Conservation (phyloP, 352 stramenopile species). For the Pythium brachiatum region DNA sequence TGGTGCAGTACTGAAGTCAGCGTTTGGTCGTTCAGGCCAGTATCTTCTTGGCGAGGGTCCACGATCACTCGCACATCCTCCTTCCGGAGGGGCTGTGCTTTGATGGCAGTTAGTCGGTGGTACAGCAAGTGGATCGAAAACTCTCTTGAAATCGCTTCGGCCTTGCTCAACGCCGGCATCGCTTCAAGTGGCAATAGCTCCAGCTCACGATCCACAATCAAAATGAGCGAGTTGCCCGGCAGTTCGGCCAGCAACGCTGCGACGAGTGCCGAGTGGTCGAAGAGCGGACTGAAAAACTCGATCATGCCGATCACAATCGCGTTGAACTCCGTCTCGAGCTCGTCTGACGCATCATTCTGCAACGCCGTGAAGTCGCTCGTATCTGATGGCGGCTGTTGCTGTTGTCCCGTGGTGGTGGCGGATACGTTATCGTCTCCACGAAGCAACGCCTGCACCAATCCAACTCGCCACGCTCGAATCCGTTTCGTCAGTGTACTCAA, state of each 20-base stretch:
- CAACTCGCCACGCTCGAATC: constrained; percentile 38
- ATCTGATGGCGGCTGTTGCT: constrained; percentile 7
- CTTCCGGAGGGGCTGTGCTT: constrained; percentile 47
- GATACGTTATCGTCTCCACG: constrained; percentile 30
- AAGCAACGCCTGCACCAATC: constrained; percentile 37
- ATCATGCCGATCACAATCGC: constrained; percentile 42
- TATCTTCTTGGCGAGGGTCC: constrained; percentile 60
- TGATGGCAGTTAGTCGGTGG: constrained; percentile 45
- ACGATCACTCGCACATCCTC: constrained; percentile 66
- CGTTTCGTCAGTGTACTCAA: constrained; percentile 31
- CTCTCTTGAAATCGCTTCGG: constrained; percentile 56
- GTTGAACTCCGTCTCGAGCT: constrained; percentile 53
- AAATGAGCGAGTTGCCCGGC: constrained; percentile 36
- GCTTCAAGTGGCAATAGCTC: constrained; percentile 53
- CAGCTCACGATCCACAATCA: constrained; percentile 58
- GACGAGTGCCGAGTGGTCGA: constrained; percentile 47
- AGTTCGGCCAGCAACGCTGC: constrained; percentile 43
- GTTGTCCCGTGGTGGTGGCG: neutral
- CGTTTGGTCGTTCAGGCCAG: constrained; percentile 35
- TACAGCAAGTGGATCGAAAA: constrained; percentile 73
- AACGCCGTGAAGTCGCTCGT: neutral
- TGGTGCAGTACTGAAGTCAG: constrained; percentile 45
- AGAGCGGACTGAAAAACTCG: constrained; percentile 47
- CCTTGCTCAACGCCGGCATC: constrained; percentile 38
- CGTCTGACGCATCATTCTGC: constrained; percentile 27